These are phyloP conservation scores for Strobilomyces echinocephalus DNA, from an alignment of 768 basidiomycete species.

Conservation along the genomic window DNA sequence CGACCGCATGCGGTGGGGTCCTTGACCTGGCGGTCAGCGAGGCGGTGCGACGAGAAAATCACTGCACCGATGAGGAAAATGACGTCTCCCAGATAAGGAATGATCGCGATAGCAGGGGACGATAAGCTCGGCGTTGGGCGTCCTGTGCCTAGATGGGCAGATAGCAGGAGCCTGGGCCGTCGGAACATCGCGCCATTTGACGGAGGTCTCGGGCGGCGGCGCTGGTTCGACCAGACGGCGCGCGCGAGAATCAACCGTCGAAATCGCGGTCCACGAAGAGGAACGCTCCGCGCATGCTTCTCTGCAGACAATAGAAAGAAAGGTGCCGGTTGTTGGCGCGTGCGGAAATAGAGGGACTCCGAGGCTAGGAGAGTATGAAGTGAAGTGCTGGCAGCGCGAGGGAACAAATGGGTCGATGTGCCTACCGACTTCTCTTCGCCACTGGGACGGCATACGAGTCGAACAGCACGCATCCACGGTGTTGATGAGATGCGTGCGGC, in stretches of 20 bases:
- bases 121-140: conserved; percentile 4
- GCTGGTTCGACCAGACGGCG: neutral
- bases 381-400: conserved; percentile 6
- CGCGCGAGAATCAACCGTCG: neutral
- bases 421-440: conserved; percentile 7
- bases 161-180: neutral
- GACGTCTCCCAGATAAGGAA: conserved; percentile 17
- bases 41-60: conserved; percentile 21
- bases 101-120: conserved; percentile 4
- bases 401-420: neutral
- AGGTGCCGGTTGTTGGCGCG: neutral
- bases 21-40: neutral
- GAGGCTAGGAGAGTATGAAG: conserved; percentile 13
- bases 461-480: conserved; percentile 1
- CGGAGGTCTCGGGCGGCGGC: neutral
- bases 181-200: neutral
- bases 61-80: conserved; percentile 9
- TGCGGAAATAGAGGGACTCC: conserved; percentile 21
- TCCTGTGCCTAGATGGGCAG: neutral
- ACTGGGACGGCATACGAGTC: neutral
- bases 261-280: neutral
- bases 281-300: conserved; percentile 4
- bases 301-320: conserved; percentile 1
- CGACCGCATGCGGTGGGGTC: conserved; percentile 13
- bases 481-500: conserved; percentile 12